A percentile compares a stretch with the other conserved stretches of the same genome.
phyloP scores from a whole-genome alignment of 306 rosid species.

The Senna siamea region DNA sequence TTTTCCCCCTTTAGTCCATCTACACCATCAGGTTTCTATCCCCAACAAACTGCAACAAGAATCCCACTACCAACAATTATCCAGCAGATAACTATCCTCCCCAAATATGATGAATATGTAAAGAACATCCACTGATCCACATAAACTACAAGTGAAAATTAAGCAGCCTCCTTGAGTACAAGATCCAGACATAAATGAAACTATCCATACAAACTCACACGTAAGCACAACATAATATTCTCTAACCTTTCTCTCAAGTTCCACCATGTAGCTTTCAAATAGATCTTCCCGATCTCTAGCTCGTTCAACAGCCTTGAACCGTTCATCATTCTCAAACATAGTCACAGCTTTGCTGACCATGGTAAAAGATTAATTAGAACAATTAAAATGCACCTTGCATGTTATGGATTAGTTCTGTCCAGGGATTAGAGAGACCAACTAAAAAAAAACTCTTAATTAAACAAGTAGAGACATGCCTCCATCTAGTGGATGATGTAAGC shows the following conservation, averaged over 20 bases:
- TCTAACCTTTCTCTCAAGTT: conserved; percentile 92
- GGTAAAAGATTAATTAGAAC: conserved; percentile 45
- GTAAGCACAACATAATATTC: conserved; percentile 25
- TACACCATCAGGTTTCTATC: not conserved
- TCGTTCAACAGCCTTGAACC: conserved; percentile 90
- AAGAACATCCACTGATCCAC: not conserved
- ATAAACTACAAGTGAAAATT: conserved; percentile 24
- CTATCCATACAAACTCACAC: conserved; percentile 19
- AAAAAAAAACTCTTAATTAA: conserved; percentile 32
- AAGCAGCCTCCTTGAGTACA: conserved; percentile 21
- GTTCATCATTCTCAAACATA: conserved; percentile 91
- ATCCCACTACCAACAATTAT: conserved; percentile 13
- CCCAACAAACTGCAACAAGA: not conserved
- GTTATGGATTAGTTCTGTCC: conserved; percentile 20
- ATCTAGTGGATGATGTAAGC: conserved; percentile 87
- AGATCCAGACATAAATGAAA: conserved; percentile 33
- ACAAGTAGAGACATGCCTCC: conserved; percentile 65
- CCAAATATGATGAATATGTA: not conserved
- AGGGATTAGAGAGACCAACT: conserved; percentile 3
- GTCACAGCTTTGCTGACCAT: conserved; percentile 83
- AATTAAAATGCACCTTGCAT: conserved; percentile 27
- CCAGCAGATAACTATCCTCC: conserved; percentile 10
- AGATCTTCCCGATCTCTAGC: conserved; percentile 92
- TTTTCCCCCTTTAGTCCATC: not conserved
- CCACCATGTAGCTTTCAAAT: conserved; percentile 94